A percentile compares a stretch with the other conserved stretches of the same genome.
These are phyloP conservation scores for Myrmaecium sp. DNA, from an alignment of 2,329 filamentous ascomycete genomes.

Conservation along the genomic window DNA sequence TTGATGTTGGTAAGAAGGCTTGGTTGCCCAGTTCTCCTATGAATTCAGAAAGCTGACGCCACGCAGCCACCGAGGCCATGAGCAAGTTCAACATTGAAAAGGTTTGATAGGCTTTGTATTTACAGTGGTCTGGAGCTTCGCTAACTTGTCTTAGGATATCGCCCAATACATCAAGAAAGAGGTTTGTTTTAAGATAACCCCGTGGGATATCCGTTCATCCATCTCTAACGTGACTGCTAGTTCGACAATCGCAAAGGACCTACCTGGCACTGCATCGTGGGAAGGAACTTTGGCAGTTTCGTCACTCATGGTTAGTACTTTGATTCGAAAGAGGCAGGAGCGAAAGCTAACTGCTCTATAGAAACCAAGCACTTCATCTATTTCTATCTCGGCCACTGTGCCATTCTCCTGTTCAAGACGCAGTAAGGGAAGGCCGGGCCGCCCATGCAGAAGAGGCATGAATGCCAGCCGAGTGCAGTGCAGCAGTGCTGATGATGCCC, in stretches of 20 bases:
- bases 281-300: conserved; percentile 96
- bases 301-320: conserved; percentile 88
- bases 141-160: conserved; percentile 53
- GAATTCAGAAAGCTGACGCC: conserved; percentile 9
- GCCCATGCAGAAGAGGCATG: too few relatives aligned
- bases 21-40: background rate
- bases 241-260: conserved; percentile 95
- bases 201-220: background rate
- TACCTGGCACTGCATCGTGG: conserved; percentile 98
- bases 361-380: conserved; percentile 99
- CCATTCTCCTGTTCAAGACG: conserved; percentile 97
- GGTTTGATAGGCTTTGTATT: conserved; percentile 21
- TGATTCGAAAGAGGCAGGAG: too few relatives aligned
- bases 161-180: conserved; percentile 92
- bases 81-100: conserved; percentile 57
- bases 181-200: conserved; percentile 28
- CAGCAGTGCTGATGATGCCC: too few relatives aligned
- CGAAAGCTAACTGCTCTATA: conserved; percentile 28
- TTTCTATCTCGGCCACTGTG: conserved; percentile 97
- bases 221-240: conserved; percentile 30
- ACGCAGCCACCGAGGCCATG: conserved; percentile 52
- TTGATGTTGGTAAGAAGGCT: conserved; percentile 68
- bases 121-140: background rate
- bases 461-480: too few relatives aligned
- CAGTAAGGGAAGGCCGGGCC: conserved; percentile 50